Evolutionary conservation across 768 basidiomycete species (phyloP).

Genomic region (Leccinum barrowsii): DNA sequence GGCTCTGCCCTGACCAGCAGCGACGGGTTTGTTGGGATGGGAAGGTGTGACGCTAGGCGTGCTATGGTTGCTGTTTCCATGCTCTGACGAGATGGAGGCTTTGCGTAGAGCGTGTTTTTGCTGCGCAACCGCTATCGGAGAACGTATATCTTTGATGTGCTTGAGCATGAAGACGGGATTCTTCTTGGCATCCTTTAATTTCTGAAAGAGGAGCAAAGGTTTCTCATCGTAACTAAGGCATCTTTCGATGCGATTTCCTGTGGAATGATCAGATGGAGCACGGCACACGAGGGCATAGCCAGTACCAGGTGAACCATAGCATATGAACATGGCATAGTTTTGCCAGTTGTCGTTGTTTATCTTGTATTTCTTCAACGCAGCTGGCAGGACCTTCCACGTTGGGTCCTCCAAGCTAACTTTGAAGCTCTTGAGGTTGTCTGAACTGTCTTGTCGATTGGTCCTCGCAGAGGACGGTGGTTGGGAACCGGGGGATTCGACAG

Average conservation of each 20-base stretch:
- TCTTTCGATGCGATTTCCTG: conserved; percentile 80
- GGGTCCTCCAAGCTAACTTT: conserved; percentile 97
- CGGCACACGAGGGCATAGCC: neutral
- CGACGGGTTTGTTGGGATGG: conserved; percentile 22
- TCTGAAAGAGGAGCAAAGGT: conserved; percentile 93
- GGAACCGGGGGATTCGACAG: conserved; percentile 28
- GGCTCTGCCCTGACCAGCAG: conserved; percentile 30
- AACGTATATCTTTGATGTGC: conserved; percentile 90
- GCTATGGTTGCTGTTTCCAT: conserved; percentile 12
- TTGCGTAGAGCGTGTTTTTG: conserved; percentile 92
- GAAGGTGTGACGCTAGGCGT: conserved; percentile 20
- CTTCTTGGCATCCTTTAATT: conserved; percentile 94
- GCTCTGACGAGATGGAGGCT: conserved; percentile 46
- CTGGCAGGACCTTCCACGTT: conserved; percentile 97
- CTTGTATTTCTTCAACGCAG: conserved; percentile 97
- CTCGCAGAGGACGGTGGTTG: conserved; percentile 26
- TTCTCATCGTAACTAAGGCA: conserved; percentile 98
- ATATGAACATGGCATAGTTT: conserved; percentile 99
- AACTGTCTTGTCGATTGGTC: conserved; percentile 61
- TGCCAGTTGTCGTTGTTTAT: conserved; percentile 99
- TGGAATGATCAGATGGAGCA: neutral
- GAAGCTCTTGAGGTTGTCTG: conserved; percentile 86
- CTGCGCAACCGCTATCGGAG: conserved; percentile 94
- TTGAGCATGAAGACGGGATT: conserved; percentile 99
- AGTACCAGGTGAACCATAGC: conserved; percentile 87